Base-by-base conservation (phyloP, 2,329 filamentous ascomycete genomes). In the Orbilia ellipsospora region DNA sequence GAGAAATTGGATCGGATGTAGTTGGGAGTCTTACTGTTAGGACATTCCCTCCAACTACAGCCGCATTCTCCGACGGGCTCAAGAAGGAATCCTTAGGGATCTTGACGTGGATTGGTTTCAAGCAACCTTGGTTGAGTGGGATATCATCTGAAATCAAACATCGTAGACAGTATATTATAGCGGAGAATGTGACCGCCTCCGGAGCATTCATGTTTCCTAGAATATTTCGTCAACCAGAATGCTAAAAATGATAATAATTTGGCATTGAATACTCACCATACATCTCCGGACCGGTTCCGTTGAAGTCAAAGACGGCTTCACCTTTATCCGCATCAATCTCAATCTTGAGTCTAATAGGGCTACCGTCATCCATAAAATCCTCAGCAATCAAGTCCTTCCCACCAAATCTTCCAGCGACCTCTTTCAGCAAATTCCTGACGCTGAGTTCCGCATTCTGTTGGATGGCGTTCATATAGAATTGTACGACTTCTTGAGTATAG, bases 291-390 rank as follows among this genome's bases (percentile, higher is more conserved):
- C 92, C 92, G 0, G 92, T 95, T 18, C 92, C 92, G 0, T 85
- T 86, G 81, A 95, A 91, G 82, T 95, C 89, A 80, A 95, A 96
- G 0, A 90, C 83, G 0, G 92, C 92, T 76, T 92, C 90, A 15
- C 92, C 92, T 50, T 90, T 89, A 0, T 89, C 85, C 0, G 87
- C 87, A 79, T 94, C 88, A 77, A 96, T 95, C 0, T 88, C 90
- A 10, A 96, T 86, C 76, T 89, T 90, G 5, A 96, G 86, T 61
- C 87, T 85, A 79, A 96, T 94, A 0, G 92, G 91, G 8, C 88
- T 91, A 26, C 92, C 92, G 79, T 96, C 92, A 79, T 96, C 93
- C 91, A 96, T 95, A 83, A 90, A 92, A 80, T 96, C 92, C 0
- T 90, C 85, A 0, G 93, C 91, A 6, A 88, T 86, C 0, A 96